Conservation (phyloP, 1,284 basidiomycete species). For the Naganishia cerealis region DNA sequence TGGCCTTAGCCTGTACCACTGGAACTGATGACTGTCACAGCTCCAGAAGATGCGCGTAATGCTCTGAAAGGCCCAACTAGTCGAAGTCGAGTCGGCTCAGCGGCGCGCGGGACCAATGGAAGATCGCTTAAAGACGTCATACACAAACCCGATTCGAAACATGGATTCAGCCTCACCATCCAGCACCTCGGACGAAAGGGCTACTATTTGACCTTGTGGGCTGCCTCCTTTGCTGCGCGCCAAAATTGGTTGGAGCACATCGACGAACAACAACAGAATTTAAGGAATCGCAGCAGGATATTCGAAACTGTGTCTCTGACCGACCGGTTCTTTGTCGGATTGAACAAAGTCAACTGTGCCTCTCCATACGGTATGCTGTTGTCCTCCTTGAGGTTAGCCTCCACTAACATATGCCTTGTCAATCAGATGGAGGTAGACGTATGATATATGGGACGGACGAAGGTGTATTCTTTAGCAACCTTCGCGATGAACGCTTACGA, state of each 20-base stretch:
- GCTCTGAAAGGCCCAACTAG: conserved; percentile 48
- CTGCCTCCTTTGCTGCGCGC: conserved; percentile 77
- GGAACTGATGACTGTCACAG: conserved; percentile 82
- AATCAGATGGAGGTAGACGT: conserved; percentile 73
- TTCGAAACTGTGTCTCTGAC: conserved; percentile 84
- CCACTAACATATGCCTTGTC: conserved; percentile 2
- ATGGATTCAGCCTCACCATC: conserved; percentile 89
- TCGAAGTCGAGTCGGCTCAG: conserved; percentile 52
- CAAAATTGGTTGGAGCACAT: conserved; percentile 95
- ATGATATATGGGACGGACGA: conserved; percentile 96
- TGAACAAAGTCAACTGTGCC: conserved; percentile 86
- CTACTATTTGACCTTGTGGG: conserved; percentile 91
- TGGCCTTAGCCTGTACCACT: conserved; percentile 81
- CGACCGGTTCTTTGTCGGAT: conserved; percentile 81
- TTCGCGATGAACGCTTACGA: conserved; percentile 68
- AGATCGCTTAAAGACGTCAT: conserved; percentile 44
- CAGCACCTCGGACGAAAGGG: conserved; percentile 89
- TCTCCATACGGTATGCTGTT: conserved; percentile 80
- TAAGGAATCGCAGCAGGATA: conserved; percentile 79
- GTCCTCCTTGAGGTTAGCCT: neutral
- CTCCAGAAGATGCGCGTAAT: conserved; percentile 67
- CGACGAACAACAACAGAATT: conserved; percentile 78
- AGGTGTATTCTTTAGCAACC: conserved; percentile 89
- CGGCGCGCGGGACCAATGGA: conserved; percentile 37
- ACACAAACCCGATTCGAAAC: conserved; percentile 70